Evolutionary conservation across 106 monocot genomes (phyloP), one percentile per base, ranked within the genome.

Genomic region (Allium cepa): DNA sequence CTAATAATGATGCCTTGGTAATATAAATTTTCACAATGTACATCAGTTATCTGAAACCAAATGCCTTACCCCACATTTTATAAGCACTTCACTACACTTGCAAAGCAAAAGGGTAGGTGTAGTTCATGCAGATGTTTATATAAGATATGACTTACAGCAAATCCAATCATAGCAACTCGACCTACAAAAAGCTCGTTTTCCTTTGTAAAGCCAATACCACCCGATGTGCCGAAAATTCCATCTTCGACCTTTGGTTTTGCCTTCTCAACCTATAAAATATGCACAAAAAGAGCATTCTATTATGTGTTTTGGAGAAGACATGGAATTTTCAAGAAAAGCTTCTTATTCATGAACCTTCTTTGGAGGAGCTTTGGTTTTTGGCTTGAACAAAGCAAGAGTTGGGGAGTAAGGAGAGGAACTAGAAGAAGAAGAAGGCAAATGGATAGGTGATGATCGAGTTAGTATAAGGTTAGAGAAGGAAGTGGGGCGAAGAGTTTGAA

Each of bases 81-180:
- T 22, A 22, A 22, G 22, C 22, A 22, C 22, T 22, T 0, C 22
- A 22, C 22, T 22, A 22, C 22, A 22, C 22, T 22, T 22, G 22
- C 22, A 22, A 22, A 22, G 1, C 22, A 22, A 22, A 22, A 22
- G 22, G 22, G 22, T 22, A 22, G 22, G 22, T 22, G 22, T 22
- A 22, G 22, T 22, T 22, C 22, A 22, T 22, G 22, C 22, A 22
- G 22, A 22, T 22, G 22, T 22, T 22, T 22, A 22, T 22, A 22
- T 13, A 46, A 46, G 12, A 55, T 51, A 61, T 0, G 6, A 79
- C 84, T 79, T 60, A 89, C 88, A 10, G 93, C 95, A 59, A 96
- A 96, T 2, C 95, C 95, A 72, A 94, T 79, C 94, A 94, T 94
- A n/a, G 94, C 94, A 26, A 94, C 94, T 10, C 94, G 82, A 53